These are phyloP conservation scores for Colletotrichum caudatum DNA, from an alignment of 2,329 filamentous ascomycete genomes.

Conservation along the genomic window DNA sequence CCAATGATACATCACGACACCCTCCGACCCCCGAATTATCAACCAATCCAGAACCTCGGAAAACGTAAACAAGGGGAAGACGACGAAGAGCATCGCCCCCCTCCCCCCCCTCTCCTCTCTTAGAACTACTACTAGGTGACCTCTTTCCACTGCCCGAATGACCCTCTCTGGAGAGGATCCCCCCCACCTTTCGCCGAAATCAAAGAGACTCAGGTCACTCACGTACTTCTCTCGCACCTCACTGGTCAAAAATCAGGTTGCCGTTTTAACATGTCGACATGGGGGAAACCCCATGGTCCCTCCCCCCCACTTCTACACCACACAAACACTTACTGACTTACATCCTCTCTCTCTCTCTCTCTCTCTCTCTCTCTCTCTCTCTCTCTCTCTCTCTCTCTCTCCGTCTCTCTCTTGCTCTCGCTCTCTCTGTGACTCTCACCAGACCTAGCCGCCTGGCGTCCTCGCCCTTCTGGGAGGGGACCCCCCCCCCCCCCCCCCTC, in stretches of 20 bases:
- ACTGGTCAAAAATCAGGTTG: conserved; percentile 10
- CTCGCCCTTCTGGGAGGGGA: background rate
- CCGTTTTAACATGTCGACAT: background rate
- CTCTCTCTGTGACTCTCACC: background rate
- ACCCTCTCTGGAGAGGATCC: background rate
- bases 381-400: background rate
- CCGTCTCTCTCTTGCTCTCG: background rate
- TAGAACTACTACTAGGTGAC: background rate
- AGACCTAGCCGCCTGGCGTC: background rate
- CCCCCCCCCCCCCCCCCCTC: no score
- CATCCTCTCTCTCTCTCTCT: background rate
- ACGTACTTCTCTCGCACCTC: conserved; percentile 12
- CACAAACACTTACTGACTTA: background rate
- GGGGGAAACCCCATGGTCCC: background rate
- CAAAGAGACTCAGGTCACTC: background rate
- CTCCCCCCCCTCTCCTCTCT: background rate
- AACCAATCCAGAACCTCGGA: conserved; percentile 8
- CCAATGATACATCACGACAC: background rate
- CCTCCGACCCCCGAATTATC: background rate
- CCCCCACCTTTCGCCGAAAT: background rate
- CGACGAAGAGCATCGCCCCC: conserved; percentile 1
- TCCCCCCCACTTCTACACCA: background rate
- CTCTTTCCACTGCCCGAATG: background rate
- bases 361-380: background rate
- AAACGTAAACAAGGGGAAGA: background rate